Percentiles rank a stretch among this genome's conserved stretches.
These are phyloP conservation scores for Populus pruinosa DNA, from an alignment of 345 rosid genomes.

Conservation along the genomic window DNA sequence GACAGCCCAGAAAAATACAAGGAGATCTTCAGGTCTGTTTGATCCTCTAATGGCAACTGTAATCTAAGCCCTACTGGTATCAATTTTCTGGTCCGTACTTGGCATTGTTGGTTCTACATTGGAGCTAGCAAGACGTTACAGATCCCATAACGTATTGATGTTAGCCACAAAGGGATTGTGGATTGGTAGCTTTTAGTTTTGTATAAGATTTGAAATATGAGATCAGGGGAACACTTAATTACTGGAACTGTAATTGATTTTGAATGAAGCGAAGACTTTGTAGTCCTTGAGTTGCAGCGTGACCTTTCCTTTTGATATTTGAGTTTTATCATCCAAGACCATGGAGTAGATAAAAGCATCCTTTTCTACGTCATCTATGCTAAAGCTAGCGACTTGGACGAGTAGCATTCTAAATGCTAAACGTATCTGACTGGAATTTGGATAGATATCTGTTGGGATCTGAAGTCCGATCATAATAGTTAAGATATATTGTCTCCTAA, in stretches of 20 bases:
- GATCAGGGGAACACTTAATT: background rate
- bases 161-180: background rate
- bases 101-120: background rate
- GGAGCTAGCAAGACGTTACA: background rate
- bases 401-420: too few species aligned
- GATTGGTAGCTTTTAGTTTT: background rate
- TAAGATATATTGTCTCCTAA: too few species aligned
- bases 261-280: background rate
- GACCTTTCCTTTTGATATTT: too few species aligned
- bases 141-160: background rate
- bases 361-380: too few species aligned
- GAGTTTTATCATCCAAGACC: too few species aligned
- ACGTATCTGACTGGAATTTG: too few species aligned
- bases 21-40: conserved; percentile 24
- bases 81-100: background rate
- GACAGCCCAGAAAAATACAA: conserved; percentile 66
- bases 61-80: background rate
- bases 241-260: background rate
- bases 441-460: too few species aligned
- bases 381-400: too few species aligned
- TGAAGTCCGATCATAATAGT: too few species aligned
- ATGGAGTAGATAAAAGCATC: too few species aligned
- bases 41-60: conserved; percentile 13
- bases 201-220: conserved; percentile 3
- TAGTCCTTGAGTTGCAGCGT: background rate